phyloP scores from a whole-genome alignment of 352 stramenopile genomes.

The Globisporangium heterothallicum region DNA sequence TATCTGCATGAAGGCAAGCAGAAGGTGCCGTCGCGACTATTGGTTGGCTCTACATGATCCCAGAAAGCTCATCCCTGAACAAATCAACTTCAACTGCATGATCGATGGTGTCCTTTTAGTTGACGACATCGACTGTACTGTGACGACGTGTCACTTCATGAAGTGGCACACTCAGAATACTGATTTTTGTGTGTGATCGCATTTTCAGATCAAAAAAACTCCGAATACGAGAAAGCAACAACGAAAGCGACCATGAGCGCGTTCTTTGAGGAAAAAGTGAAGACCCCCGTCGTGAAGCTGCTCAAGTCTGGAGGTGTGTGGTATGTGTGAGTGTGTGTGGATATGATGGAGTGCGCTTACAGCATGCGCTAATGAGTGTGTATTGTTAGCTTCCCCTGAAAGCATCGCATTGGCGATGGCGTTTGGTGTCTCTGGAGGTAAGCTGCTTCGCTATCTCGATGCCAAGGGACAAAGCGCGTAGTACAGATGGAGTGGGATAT shows the following conservation, averaged over 20 bases:
- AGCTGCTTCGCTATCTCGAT: no score
- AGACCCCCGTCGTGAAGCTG: slow-evolving; percentile 43
- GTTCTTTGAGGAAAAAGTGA: slow-evolving; percentile 67
- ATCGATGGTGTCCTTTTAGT: no score
- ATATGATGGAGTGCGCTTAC: no score
- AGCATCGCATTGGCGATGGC: slow-evolving; percentile 77
- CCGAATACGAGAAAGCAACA: background rate
- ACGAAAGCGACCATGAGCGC: slow-evolving; percentile 4
- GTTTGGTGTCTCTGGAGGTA: slow-evolving; percentile 66
- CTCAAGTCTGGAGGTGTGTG: slow-evolving; percentile 7
- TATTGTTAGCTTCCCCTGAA: slow-evolving; percentile 43
- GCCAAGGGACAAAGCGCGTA: no score
- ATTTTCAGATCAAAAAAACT: background rate
- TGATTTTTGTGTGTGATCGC: background rate
- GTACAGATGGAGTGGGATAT: no score
- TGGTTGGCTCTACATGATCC: no score
- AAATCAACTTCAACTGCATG: no score
- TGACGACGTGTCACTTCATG: background rate
- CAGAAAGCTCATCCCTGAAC: no score
- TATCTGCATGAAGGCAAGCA: no score
- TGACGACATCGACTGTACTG: no score
- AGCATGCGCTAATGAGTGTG: background rate
- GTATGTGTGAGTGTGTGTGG: background rate
- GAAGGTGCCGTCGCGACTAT: no score
- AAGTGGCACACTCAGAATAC: background rate